Conservation (phyloP, 306 rosid species). For the Biancaea sappan region DNA sequence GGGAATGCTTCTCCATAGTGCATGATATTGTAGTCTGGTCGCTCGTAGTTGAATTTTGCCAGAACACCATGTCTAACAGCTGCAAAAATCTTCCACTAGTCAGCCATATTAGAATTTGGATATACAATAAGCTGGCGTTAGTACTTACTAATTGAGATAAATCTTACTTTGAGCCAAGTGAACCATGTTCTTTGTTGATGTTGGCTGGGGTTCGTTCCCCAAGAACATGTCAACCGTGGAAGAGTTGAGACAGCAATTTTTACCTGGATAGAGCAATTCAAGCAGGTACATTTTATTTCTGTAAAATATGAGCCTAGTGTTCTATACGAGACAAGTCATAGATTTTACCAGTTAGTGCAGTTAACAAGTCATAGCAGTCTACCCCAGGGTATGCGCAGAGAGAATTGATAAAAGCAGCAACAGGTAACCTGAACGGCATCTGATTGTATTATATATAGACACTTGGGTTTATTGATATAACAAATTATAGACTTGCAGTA, state of each 20-base stretch:
- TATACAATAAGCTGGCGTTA: not conserved
- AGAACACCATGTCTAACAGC: conserved; percentile 54
- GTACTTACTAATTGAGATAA: not conserved
- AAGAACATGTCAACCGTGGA: conserved; percentile 48
- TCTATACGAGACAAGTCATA: not conserved
- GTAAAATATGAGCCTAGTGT: not conserved
- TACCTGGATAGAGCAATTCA: conserved; percentile 41
- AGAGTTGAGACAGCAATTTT: conserved; percentile 67
- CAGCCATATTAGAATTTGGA: not conserved
- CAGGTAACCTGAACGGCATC: conserved; percentile 36
- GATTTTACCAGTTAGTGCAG: conserved; percentile 48
- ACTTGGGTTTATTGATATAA: not conserved
- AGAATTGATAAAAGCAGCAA: conserved; percentile 21
- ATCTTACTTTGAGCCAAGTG: conserved; percentile 73
- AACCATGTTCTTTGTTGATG: conserved; percentile 66
- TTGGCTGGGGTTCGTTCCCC: conserved; percentile 55
- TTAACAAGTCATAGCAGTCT: conserved; percentile 53
- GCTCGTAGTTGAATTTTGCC: conserved; percentile 56
- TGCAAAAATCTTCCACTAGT: conserved; percentile 18
- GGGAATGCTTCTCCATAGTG: conserved; percentile 50
- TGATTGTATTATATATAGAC: not conserved
- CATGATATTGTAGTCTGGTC: conserved; percentile 31
- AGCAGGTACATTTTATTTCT: not conserved
- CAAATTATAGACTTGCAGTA: not conserved
- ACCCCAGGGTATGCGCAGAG: conserved; percentile 45